A percentile compares a stretch with the other conserved stretches of the same genome.
phyloP scores from a whole-genome alignment of 2,329 filamentous ascomycete genomes.

The Nectriaceae sp. region DNA sequence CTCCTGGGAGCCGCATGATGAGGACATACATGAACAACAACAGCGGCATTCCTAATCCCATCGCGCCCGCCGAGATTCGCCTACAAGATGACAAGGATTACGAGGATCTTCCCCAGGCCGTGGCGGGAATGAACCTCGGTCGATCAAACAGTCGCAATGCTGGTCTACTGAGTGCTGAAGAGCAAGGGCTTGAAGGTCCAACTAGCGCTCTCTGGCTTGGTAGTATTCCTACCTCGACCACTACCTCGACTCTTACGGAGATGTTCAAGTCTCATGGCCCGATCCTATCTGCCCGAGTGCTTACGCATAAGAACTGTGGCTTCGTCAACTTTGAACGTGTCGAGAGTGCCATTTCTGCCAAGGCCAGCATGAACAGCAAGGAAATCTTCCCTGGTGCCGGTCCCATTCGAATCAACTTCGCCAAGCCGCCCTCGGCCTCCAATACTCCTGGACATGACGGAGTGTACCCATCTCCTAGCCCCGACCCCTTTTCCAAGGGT shows the following conservation, averaged over 20 bases:
- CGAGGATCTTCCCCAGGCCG: conserved; percentile 77
- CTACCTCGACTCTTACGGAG: conserved; percentile 88
- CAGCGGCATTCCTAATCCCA: conserved; percentile 69
- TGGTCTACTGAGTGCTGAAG: conserved; percentile 70
- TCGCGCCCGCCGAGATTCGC: conserved; percentile 74
- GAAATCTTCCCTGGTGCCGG: conserved; percentile 98
- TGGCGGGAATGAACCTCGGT: conserved; percentile 77
- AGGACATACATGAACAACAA: conserved; percentile 75
- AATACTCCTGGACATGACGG: conserved; percentile 88
- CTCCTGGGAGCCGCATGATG: conserved; percentile 65
- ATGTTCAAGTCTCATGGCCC: conserved; percentile 94
- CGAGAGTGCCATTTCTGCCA: conserved; percentile 88
- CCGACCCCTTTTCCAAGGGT: conserved; percentile 73
- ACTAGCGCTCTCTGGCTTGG: conserved; percentile 96
- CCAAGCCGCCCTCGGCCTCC: conserved; percentile 89
- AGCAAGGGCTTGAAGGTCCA: conserved; percentile 81
- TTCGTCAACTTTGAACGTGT: conserved; percentile 96
- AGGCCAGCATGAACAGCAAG: conserved; percentile 87
- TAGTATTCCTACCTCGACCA: conserved; percentile 95
- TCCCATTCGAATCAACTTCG: conserved; percentile 93
- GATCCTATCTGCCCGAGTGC: conserved; percentile 86
- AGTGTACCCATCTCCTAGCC: conserved; percentile 86
- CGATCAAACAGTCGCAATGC: conserved; percentile 67
- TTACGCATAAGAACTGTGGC: conserved; percentile 98
- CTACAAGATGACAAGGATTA: conserved; percentile 76